These are phyloP conservation scores for Paraphoma sp. DNA, from an alignment of 2,329 filamentous ascomycete genomes.

Conservation along the genomic window DNA sequence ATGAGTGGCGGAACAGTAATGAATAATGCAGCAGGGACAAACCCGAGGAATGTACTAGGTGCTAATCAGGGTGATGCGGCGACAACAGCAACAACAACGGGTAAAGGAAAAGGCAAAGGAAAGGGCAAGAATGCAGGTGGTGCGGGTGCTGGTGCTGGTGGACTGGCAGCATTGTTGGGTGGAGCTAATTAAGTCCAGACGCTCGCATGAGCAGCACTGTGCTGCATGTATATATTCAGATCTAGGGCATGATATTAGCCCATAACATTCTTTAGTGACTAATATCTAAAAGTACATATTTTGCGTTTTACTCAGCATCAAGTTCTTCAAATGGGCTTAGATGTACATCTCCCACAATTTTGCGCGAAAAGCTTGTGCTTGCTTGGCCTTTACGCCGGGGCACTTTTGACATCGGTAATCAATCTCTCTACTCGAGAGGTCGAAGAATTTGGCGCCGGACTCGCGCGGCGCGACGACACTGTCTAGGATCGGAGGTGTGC, in stretches of 20 bases:
- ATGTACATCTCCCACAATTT: slow-evolving; percentile 50
- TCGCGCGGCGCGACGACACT: slow-evolving; percentile 50
- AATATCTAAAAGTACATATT: too few relatives aligned
- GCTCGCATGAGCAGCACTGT: too few relatives aligned
- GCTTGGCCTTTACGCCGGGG: slow-evolving; percentile 43
- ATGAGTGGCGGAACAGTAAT: slow-evolving; percentile 23
- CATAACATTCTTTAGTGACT: too few relatives aligned
- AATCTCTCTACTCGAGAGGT: slow-evolving; percentile 51
- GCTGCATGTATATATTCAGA: too few relatives aligned
- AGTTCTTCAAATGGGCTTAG: too few relatives aligned
- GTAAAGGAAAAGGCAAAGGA: background rate
- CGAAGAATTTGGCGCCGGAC: slow-evolving; percentile 52
- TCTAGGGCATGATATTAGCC: too few relatives aligned
- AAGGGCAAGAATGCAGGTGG: background rate
- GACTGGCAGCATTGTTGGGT: background rate
- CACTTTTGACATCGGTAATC: slow-evolving; percentile 51
- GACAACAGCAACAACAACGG: background rate
- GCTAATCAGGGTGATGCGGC: slow-evolving; percentile 13
- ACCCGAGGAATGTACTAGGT: slow-evolving; percentile 21
- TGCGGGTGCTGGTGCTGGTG: background rate
- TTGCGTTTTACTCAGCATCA: too few relatives aligned
- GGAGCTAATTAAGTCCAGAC: too few relatives aligned
- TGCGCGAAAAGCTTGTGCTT: slow-evolving; percentile 51
- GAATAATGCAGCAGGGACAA: slow-evolving; percentile 32
- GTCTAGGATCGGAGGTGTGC: slow-evolving; percentile 44